phyloP scores from a whole-genome alignment of 2,329 filamentous ascomycete genomes.

The Teratosphaeria zuluensis region DNA sequence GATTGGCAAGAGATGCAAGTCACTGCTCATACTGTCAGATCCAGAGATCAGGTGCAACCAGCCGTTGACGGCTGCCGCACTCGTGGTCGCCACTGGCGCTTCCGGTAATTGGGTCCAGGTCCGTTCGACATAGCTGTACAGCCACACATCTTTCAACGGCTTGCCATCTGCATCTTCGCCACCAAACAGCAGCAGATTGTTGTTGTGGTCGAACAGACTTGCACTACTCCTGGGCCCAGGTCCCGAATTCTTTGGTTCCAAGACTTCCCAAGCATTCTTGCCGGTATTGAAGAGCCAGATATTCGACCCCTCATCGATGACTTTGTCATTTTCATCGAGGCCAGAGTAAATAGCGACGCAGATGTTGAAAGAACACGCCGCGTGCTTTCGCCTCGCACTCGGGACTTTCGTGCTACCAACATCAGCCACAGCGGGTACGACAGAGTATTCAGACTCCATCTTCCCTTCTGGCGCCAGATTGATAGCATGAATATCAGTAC shows the following conservation, averaged over 20 bases:
- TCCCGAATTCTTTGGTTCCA: conserved; percentile 16
- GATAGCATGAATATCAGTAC: conserved; percentile 34
- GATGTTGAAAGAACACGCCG: conserved; percentile 30
- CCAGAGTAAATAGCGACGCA: conserved; percentile 34
- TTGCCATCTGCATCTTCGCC: conserved; percentile 15
- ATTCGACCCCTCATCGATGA: conserved; percentile 27
- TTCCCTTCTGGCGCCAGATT: conserved; percentile 24
- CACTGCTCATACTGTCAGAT: conserved; percentile 21
- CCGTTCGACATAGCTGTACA: conserved; percentile 16
- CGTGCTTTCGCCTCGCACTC: conserved; percentile 27
- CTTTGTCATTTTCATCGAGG: conserved; percentile 19
- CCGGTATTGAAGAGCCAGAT: conserved; percentile 34
- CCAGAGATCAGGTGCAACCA: conserved; percentile 32
- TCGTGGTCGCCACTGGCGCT: conserved; percentile 22
- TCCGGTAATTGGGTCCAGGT: conserved; percentile 20
- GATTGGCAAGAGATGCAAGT: conserved; percentile 20
- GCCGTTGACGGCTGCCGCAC: conserved; percentile 28
- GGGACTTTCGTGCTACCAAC: conserved; percentile 25
- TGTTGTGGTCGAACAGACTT: conserved; percentile 20
- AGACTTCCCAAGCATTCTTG: conserved; percentile 20
- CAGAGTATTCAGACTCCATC: conserved; percentile 30
- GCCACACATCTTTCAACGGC: conserved; percentile 22
- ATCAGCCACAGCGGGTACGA: conserved; percentile 32
- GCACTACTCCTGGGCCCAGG: conserved; percentile 17
- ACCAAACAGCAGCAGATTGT: conserved; percentile 22